Base-by-base conservation (phyloP, 345 rosid species). In the Litchi chinensis region DNA sequence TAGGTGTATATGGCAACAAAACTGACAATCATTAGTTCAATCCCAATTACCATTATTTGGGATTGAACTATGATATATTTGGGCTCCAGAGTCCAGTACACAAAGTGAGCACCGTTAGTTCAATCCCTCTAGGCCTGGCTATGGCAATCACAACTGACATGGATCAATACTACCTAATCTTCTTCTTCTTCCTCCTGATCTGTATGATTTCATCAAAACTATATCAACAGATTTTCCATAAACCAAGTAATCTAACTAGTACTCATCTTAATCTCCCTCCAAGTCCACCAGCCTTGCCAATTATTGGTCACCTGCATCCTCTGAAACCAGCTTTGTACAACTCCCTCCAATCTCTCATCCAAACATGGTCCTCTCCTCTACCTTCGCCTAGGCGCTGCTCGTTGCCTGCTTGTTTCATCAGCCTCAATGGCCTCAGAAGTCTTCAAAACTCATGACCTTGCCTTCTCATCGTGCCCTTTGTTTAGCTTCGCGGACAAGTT, bases 251-350 rank as follows among this genome's bases (percentile, higher is more conserved):
- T 19, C 46, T 39, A 10, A 41, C 24, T 41, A 41, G 8, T 22
- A 32, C 28, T 13, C 64, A 68, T 26, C 82, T 74, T 67, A 28
- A 41, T 41, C 83, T 83, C 26, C 90, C 88, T 74, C 92, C 88
- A 3, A 86, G 88, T 56, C 91, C 91, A 41, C 83, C 85, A 0
- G 79, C 82, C 18, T 22, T 86, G 32, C 92, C 86, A 8, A 5
- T 86, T 63, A 85, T 85, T 32, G 89, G 89, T 65, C 92, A 88
- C 71, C 82, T 86, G 40, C 92, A 86, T 76, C 86, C 79, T 64
- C 79, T 86, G 15, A 77, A 74, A 40, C 74, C 79, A 71, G 64
- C 77, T 32, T 22, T 73, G 26, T 19, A 82, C 85, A 83, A 77
- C 64, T 72, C 82, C 28, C 69, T 76, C 76, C 50, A 64, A 65